phyloP scores from a whole-genome alignment of 192 early-diverging fungal genomes.

The Jimgerdemannia lactiflua region DNA sequence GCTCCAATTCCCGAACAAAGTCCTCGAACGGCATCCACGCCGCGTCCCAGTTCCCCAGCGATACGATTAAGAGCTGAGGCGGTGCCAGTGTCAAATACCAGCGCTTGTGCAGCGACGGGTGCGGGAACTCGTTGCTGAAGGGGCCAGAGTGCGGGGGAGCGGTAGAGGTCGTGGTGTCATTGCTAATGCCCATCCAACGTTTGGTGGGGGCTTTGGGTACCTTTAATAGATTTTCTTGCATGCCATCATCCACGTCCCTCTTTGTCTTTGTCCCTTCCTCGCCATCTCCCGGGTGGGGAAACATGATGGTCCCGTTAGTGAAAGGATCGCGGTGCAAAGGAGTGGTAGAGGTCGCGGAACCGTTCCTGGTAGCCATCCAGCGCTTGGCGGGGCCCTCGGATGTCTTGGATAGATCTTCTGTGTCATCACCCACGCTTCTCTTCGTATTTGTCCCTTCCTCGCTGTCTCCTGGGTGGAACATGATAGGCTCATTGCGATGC shows the following conservation, averaged over 20 bases:
- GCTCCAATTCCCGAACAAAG: constrained; percentile 23
- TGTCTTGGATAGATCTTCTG: neutral
- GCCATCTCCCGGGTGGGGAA: neutral
- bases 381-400: neutral
- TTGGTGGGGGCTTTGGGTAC: neutral
- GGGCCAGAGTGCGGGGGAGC: too few species aligned
- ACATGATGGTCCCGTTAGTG: neutral
- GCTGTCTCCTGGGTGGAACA: too few species aligned
- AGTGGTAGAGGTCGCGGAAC: neutral
- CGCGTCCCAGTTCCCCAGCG: constrained; percentile 51
- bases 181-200: too few species aligned
- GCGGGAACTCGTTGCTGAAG: neutral
- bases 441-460: too few species aligned
- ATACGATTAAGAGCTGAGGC: constrained; percentile 30
- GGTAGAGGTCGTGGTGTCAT: too few species aligned
- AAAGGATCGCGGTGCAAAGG: neutral
- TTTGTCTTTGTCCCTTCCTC: too few species aligned
- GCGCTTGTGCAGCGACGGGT: neutral
- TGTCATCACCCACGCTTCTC: too few species aligned
- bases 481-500: too few species aligned
- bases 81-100: constrained; percentile 2
- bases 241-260: too few species aligned
- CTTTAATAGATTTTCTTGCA: too few species aligned
- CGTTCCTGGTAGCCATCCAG: neutral
- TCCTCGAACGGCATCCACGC: constrained; percentile 32